A percentile compares a stretch with the other conserved stretches of the same genome.
Evolutionary conservation across 148 eudicot species (phyloP).

Genomic region (Drosera capensis): DNA sequence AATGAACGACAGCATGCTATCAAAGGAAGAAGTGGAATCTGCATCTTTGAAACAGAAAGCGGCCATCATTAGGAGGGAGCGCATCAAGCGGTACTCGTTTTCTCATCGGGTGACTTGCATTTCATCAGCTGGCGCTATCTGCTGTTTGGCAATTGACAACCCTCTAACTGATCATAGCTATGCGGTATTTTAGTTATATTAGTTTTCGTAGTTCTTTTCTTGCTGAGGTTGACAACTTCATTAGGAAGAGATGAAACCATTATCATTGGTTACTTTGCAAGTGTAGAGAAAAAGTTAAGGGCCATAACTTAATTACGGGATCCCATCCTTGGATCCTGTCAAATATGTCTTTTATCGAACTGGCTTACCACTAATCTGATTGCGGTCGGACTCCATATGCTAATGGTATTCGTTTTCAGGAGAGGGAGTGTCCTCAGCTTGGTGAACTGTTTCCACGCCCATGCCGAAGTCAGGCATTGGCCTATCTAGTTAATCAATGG

Average conservation of each 20-base stretch:
- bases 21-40: slow-evolving; percentile 38
- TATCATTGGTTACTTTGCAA: too few relatives aligned
- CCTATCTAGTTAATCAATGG: slow-evolving; percentile 21
- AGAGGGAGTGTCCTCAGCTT: slow-evolving; percentile 31
- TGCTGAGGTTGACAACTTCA: too few relatives aligned
- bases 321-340: too few relatives aligned
- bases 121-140: too few relatives aligned
- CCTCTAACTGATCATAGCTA: too few relatives aligned
- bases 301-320: too few relatives aligned
- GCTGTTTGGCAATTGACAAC: too few relatives aligned
- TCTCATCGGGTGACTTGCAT: slow-evolving; percentile 44
- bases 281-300: too few relatives aligned
- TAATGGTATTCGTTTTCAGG: slow-evolving; percentile 24
- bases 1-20: slow-evolving; percentile 32
- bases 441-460: slow-evolving; percentile 19
- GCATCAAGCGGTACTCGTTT: slow-evolving; percentile 65
- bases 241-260: too few relatives aligned
- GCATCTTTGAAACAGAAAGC: slow-evolving; percentile 42
- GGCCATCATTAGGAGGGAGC: slow-evolving; percentile 37
- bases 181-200: too few relatives aligned
- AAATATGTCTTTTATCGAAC: background rate
- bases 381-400: too few relatives aligned
- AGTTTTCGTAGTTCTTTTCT: too few relatives aligned
- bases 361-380: background rate
- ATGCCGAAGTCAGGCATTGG: slow-evolving; percentile 14